Evolutionary conservation across 306 rosid genomes (phyloP), one percentile per base, ranked within the genome.

Genomic region (Corylus heterophylla): DNA sequence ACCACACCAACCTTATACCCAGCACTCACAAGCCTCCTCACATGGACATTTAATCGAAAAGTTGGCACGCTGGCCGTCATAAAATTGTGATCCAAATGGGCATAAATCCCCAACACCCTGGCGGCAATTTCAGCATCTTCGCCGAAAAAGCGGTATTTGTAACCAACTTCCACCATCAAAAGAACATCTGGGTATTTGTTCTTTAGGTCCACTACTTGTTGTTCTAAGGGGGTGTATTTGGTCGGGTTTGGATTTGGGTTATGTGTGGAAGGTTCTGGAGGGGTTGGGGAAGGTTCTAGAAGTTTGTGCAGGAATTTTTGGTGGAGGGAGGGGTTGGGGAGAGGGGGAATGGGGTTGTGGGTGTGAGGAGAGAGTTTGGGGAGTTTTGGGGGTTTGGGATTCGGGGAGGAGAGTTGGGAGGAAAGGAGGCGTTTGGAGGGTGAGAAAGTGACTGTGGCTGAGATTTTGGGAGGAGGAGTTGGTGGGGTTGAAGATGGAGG

Each of bases 1-100:
- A 95, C 92, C 45, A 95, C 98, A 42, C 98, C 98, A 27, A 95
- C 98, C 83, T 95, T 92, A 56, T 86, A 90, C 54, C 98, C 98
- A 1, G 92, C 97, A 20, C 84, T 78, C 44, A 95, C 98, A 69
- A 95, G 92, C 90, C 98, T 88, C 88, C 98, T 91, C 72, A 92
- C 98, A 74, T 95, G 98, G 55, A 92, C 92, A 78, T 88, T 85
- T 7, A 92, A 58, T 78, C 98, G 88, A 84, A 95, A 84, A 50
- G 97, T 86, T 13, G 98, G 98, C 64, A 95, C 79, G 61, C 97
- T 95, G 0, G 98, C 97, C 17, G 98, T 92, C 83, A 92, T 79
- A 68, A 95, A 95, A 74, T 83, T 91, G 68, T 76, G 98, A 83
- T 92, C 97, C 86, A 90, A 74, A 52, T 90, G 98, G 2, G 92